Conservation (phyloP, 306 rosid genomes). For the Echinosophora koreensis region DNA sequence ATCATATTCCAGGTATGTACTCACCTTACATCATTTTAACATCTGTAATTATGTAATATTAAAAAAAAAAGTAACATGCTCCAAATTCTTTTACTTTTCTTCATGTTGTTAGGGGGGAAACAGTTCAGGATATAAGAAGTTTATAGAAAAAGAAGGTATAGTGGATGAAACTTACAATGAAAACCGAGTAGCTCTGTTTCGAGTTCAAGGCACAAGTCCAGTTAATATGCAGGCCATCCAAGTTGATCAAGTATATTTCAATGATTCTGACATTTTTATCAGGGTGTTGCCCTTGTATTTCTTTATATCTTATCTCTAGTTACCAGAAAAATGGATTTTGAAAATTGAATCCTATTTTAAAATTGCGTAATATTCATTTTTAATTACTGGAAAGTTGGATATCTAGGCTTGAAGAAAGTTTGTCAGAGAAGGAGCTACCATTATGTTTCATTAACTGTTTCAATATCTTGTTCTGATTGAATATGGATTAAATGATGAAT, state of each 20-base stretch:
- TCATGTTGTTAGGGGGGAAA: conserved; percentile 75
- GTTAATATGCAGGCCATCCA: conserved; percentile 92
- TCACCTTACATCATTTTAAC: conserved; percentile 38
- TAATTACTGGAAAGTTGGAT: neutral
- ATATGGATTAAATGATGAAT: neutral
- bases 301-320: conserved; percentile 5
- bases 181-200: conserved; percentile 74
- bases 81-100: conserved; percentile 13
- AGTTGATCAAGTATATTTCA: conserved; percentile 77
- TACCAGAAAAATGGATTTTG: conserved; percentile 13
- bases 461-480: conserved; percentile 25
- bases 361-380: conserved; percentile 16
- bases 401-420: conserved; percentile 24
- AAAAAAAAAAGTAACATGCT: conserved; percentile 30
- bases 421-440: conserved; percentile 5
- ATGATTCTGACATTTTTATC: conserved; percentile 37
- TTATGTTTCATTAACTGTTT: neutral
- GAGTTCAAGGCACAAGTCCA: conserved; percentile 84
- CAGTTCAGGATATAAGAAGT: conserved; percentile 71
- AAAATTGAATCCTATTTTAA: conserved; percentile 1
- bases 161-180: conserved; percentile 73
- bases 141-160: conserved; percentile 62
- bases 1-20: conserved; percentile 75
- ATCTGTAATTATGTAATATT: conserved; percentile 28
- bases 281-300: conserved; percentile 27